Evolutionary conservation across 2,329 filamentous ascomycete genomes (phyloP), one percentile per base, ranked within the genome.

Genomic region (Botrytis squamosa): DNA sequence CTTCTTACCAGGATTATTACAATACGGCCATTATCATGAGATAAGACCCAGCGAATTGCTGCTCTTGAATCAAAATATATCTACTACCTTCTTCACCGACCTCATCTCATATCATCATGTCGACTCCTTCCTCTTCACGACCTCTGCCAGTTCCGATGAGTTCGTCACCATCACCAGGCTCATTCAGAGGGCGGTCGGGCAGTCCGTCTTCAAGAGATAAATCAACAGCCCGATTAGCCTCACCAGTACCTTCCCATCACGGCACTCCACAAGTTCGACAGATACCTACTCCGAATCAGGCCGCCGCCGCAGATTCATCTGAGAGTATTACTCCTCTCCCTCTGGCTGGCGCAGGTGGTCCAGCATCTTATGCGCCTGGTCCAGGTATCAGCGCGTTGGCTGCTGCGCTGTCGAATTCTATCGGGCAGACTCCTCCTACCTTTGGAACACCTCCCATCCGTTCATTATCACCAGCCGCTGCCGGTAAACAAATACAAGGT

Each of bases 361-460:
- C 84, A 76, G 82, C 82, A 74, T 77, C 85, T 76, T 88, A 89
- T 36, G 91, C 89, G 68, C 89, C 91, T 10, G 94, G 93, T 0
- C 94, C 94, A 10, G 94, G 94, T 38, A 89, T 94, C 67, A 98
- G 95, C 40, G 95, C 94, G 75, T 88, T 98, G 72, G 94, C 95
- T 52, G 93, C 93, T 40, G 95, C 94, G n/a, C 85, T 98, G 76
- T 92, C 92, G 75, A 90, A 92, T 78, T 92, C 91, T 18, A 84
- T 92, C 55, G 92, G 91, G 75, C 88, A 88, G 67, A 90, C 90
- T 40, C 92, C 93, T 29, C 90, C 92, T 57, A 87, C 90, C 64
- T 89, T 91, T 77, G 92, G 91, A 67, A 92, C 90, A 3, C 90
- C 90, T 69, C 87, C 90, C 16, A 84, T 82, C 7, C 78, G 89